Conservation (phyloP, 2,329 filamentous ascomycete species). For the Chaetomiaceae sp. region DNA sequence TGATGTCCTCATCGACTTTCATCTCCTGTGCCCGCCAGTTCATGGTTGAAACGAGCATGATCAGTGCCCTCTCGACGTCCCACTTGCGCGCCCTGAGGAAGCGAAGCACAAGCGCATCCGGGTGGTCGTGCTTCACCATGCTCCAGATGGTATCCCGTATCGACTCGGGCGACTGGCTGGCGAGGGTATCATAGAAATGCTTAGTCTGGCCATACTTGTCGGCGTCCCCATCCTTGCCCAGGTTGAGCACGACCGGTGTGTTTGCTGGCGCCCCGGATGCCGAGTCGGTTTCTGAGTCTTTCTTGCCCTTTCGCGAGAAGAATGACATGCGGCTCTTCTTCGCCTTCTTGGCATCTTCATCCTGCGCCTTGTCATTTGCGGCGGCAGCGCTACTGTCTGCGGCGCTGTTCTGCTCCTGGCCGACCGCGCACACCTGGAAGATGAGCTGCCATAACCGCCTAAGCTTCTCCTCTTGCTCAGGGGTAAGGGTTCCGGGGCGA, state of each 20-base stretch:
- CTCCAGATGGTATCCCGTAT: conserved; percentile 81
- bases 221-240: conserved; percentile 52
- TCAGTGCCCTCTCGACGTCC: conserved; percentile 87
- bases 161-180: conserved; percentile 69
- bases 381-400: conserved; percentile 27
- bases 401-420: conserved; percentile 29
- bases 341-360: conserved; percentile 47
- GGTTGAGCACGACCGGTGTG: conserved; percentile 33
- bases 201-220: conserved; percentile 93
- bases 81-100: conserved; percentile 90
- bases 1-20: conserved; percentile 85
- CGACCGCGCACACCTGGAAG: conserved; percentile 70
- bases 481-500: conserved; percentile 79
- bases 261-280: conserved; percentile 22
- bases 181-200: conserved; percentile 77
- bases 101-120: conserved; percentile 75
- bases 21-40: conserved; percentile 82
- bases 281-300: conserved; percentile 47
- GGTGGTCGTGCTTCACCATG: conserved; percentile 94
- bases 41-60: conserved; percentile 94
- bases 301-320: conserved; percentile 57
- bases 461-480: conserved; percentile 82
- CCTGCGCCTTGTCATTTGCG: conserved; percentile 25
- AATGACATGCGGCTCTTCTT: conserved; percentile 64
- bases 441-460: conserved; percentile 79